Base-by-base conservation (phyloP, 2,329 filamentous ascomycete species). In the Aaosphaeria pasadenensis region DNA sequence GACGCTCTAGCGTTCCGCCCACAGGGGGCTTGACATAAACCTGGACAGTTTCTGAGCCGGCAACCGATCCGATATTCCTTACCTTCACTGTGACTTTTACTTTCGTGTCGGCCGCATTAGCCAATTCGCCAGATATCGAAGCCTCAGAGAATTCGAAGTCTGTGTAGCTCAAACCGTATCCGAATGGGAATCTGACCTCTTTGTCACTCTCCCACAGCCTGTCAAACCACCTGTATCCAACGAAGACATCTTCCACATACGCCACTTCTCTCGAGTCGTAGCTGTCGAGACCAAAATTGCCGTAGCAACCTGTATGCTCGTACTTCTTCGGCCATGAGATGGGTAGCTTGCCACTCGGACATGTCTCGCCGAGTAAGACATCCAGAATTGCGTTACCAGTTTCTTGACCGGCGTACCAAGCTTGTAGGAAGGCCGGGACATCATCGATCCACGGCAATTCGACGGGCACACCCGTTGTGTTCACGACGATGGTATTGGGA, bases 331-430 rank as follows among this genome's bases (percentile, higher is more conserved):
- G 85, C 63, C 87, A 84, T 28, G 79, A 80, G 38, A 87, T 80
- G 1, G 78, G 77, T 11, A 86, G 75, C 63, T 80, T 84, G 31
- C 83, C 83, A 0, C 78, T 82, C 0, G 84, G 84, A 64, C 83
- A 85, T 48, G 77, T 75, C 44, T 79, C 71, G n/a, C 84, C 84
- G 57, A 83, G 85, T 3, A 86, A 71, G 28, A 86, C 74, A 51
- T 85, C 81, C 0, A 83, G 81, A 2, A 86, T 76, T 1, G 84
- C 83, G 51, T 83, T 73, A 0, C 83, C 84, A 11, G 83, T 83
- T 69, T 87, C 72, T 56, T 86, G 83, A 0, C 82, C 84, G 7
- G 83, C 83, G 58, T 88, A 88, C 71, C 88, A 88, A 63, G 87
- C 84, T 60, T 88, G 85, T 0, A 88, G 70, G 0, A 88, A 75